Base-by-base conservation (phyloP, 2,329 filamentous ascomycete species). In the Hansfordia pulvinata region DNA sequence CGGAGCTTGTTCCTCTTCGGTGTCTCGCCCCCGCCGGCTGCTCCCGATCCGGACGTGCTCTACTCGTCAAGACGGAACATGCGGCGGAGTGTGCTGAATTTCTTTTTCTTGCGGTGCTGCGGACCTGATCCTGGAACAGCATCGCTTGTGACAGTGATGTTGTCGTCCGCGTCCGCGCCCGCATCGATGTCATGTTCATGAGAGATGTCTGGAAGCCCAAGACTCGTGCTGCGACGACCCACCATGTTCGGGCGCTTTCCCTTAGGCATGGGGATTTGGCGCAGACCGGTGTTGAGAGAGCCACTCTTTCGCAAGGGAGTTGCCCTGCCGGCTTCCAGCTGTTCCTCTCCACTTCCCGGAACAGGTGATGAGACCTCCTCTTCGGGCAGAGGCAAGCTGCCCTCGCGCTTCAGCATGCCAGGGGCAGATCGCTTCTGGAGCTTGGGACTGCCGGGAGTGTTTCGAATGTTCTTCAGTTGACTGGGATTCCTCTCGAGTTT, bases 41-140 rank as follows among this genome's bases (percentile, higher is more conserved):
- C n/a, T n/a, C n/a, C n/a, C n/a, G n/a, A n/a, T n/a, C n/a, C n/a
- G 20, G 33, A 35, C 23, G 29, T 17, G 20, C 24, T 29, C 54
- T 47, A 72, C 40, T 69, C 64, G 42, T 68, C 52, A 26, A 73
- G 46, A 25, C 62, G 58, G 48, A 74, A 72, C 33, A 64, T 65
- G 36, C 55, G 61, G 44, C 68, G 64, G 40, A 74, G 47, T 30
- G 53, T 49, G 19, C 56, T 55, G 42, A 74, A 74, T 43, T 65
- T 71, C 56, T 73, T 73, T 42, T 54, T 52, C 52, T 39, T 46
- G 19, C 29, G 8, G 29, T 27, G 22, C 33, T 19, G 8, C 23
- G 30, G 7, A 36, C 28, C n/a, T 30, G 19, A 14, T 31, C 35
- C 8, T 30, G 33, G 13, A 25, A 32, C 21, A 29, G 34, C 12